Evolutionary conservation across 169 alveolate species (phyloP), one percentile per base, ranked within the genome.

Genomic region (Plasmodium ovale): DNA sequence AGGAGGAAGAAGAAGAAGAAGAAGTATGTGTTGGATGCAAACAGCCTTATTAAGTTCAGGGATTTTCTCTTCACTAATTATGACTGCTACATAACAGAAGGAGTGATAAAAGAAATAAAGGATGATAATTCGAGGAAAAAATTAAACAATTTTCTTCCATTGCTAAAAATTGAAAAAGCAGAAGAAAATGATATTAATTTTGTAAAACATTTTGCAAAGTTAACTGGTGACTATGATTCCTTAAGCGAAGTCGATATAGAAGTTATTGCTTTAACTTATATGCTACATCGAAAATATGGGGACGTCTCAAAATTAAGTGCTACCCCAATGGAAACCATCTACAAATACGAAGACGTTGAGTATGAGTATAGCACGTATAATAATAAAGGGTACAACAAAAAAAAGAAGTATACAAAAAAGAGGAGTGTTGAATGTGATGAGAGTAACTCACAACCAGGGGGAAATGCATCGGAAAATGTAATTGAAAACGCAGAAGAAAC

Each of bases 221-320:
- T 95, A 73, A 96, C 98, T 14, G 98, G 98, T 1, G 98, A 96
- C 53, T 92, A 87, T 74, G 96, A 95, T 33, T 92, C 87, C 62
- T 92, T 96, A 31, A 94, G 97, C 37, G 92, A 85, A 39, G 95
- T 94, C 9, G 98, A 96, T 90, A 93, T 96, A 49, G 94, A 87
- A 33, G 95, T 95, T 49, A 95, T 96, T 29, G 98, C 98, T 31
- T 92, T 96, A 51, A 96, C 98, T 0, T 87, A 92, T 44, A 87
- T 92, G 72, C 59, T 94, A 51, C 97, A 93, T 62, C 62, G 90
- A 54, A 93, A 92, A 70, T 77, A 91, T 72, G 98, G 96, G 14
- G 97, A 96, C 58, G 72, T 89, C 37, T 91, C 95, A 58, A 44
- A 72, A 29, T 19, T 94, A 49, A 94, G 82, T 59, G 49, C 92